phyloP scores from a whole-genome alignment of 208 protist species.

The Paratrypanosoma confusum region DNA sequence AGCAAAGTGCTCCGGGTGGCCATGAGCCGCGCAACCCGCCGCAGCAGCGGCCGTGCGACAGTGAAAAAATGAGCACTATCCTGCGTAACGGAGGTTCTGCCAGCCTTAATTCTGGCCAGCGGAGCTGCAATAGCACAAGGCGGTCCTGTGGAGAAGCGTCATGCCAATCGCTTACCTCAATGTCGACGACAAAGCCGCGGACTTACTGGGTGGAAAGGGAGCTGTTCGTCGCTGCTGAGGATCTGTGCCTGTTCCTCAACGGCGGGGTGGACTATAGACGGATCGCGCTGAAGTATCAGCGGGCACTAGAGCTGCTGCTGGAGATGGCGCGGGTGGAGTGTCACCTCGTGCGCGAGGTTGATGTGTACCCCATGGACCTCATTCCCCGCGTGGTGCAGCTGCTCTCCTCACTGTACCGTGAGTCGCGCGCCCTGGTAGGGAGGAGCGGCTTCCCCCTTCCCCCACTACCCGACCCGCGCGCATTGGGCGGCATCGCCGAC shows the following conservation, averaged over 20 bases:
- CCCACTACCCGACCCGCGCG: background rate
- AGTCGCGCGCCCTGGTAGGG: background rate
- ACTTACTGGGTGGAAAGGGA: conserved; percentile 51
- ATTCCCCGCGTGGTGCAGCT: background rate
- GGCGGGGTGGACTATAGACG: conserved; percentile 72
- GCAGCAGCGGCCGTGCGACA: no score
- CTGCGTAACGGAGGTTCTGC: no score
- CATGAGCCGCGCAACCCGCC: no score
- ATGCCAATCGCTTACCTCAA: no score
- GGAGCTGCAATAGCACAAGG: no score
- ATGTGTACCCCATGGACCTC: conserved; percentile 14
- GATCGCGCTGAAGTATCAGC: conserved; percentile 43
- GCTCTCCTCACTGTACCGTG: background rate
- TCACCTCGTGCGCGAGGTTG: conserved; percentile 12
- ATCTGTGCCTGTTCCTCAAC: conserved; percentile 60
- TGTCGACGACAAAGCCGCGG: background rate
- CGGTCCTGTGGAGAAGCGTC: no score
- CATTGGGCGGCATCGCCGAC: no score
- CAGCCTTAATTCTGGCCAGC: no score
- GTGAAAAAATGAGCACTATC: no score
- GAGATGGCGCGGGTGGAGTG: conserved; percentile 41
- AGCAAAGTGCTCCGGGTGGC: no score
- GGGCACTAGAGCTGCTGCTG: conserved; percentile 31
- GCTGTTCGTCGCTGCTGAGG: conserved; percentile 50
- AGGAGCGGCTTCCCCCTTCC: background rate